Conservation (phyloP, 257 asterid genomes). For the Salvia rosmarinus region DNA sequence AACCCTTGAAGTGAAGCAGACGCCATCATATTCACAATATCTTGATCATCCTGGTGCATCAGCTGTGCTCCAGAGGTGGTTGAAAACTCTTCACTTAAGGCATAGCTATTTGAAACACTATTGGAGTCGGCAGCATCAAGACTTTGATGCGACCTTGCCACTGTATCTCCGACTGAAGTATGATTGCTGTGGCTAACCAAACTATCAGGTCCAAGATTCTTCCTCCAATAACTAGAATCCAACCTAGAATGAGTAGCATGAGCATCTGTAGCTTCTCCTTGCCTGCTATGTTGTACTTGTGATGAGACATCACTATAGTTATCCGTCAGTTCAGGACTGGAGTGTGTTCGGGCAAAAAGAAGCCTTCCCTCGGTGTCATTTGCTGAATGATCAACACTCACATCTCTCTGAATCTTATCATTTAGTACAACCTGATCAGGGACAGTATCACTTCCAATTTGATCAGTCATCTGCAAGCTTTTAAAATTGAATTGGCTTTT, state of each 20-base stretch:
- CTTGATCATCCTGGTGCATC: slow-evolving; percentile 83
- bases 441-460: slow-evolving; percentile 31
- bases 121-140: slow-evolving; percentile 55
- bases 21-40: slow-evolving; percentile 78
- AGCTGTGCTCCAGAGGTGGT: slow-evolving; percentile 52
- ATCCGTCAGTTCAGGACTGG: slow-evolving; percentile 90
- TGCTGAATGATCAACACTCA: slow-evolving; percentile 46
- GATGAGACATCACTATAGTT: slow-evolving; percentile 44
- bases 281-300: slow-evolving; percentile 45
- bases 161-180: slow-evolving; percentile 52
- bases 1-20: slow-evolving; percentile 76
- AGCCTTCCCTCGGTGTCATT: slow-evolving; percentile 63
- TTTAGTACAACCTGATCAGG: slow-evolving; percentile 17
- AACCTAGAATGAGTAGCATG: slow-evolving; percentile 44
- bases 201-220: slow-evolving; percentile 54
- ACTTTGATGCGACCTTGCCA: slow-evolving; percentile 47
- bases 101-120: slow-evolving; percentile 49
- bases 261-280: slow-evolving; percentile 52
- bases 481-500: too few species aligned
- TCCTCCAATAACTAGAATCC: slow-evolving; percentile 54
- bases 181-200: slow-evolving; percentile 53
- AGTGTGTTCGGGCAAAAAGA: slow-evolving; percentile 71
- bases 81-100: slow-evolving; percentile 58
- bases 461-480: slow-evolving; percentile 7
- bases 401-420: slow-evolving; percentile 54